Conservation (phyloP, 2,329 filamentous ascomycete species). For the Aspergillus japonicus region DNA sequence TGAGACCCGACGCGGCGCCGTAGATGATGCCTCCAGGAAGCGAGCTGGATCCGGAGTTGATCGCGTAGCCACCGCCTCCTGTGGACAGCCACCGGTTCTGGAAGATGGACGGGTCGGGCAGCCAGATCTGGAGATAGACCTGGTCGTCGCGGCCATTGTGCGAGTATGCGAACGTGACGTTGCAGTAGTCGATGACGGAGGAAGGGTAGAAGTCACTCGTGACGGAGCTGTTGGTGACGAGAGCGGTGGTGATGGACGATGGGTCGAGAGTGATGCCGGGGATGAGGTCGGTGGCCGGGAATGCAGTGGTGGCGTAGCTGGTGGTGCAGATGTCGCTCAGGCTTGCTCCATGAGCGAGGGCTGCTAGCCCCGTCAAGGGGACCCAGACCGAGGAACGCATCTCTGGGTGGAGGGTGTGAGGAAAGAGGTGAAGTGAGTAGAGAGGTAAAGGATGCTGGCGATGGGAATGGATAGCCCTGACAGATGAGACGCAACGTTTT, state of each 20-base stretch:
- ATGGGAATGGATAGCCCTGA: not conserved
- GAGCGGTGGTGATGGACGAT: constrained; percentile 41
- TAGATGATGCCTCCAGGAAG: constrained; percentile 43
- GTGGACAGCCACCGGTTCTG: constrained; percentile 48
- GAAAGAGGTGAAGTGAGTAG: not conserved
- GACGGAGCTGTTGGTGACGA: constrained; percentile 38
- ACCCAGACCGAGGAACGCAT: not conserved
- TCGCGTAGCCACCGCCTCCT: constrained; percentile 32
- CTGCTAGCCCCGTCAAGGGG: not conserved
- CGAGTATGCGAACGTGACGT: constrained; percentile 46
- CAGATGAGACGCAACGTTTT: not conserved
- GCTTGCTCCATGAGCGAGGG: not conserved
- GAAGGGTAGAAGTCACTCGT: constrained; percentile 21
- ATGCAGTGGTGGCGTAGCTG: constrained; percentile 42
- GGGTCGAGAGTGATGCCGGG: constrained; percentile 44
- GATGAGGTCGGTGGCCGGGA: constrained; percentile 45
- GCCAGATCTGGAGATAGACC: constrained; percentile 40
- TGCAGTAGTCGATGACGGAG: constrained; percentile 33
- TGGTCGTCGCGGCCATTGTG: constrained; percentile 43
- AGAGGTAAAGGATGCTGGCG: not conserved
- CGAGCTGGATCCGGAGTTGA: not conserved
- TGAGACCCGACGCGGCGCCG: constrained; percentile 43
- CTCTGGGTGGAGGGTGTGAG: not conserved
- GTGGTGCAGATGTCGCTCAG: constrained; percentile 42
- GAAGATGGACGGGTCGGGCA: constrained; percentile 33